phyloP scores from a whole-genome alignment of 1,139 yeast species.

The Waltiozyma sp. region DNA sequence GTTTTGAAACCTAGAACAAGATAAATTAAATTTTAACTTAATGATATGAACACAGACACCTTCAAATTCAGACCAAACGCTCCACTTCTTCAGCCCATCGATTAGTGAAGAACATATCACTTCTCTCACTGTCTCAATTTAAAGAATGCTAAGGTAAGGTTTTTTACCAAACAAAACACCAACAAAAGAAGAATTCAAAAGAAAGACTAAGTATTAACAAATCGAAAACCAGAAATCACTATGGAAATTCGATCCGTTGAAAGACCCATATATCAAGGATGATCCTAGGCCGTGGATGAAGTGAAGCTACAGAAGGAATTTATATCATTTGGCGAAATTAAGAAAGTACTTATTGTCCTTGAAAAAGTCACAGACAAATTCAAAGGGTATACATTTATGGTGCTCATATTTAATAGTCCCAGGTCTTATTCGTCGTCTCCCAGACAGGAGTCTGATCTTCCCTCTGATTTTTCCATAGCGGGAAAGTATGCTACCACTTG shows the following conservation, averaged over 20 bases:
- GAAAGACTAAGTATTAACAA: constrained; percentile 18
- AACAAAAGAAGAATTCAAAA: constrained; percentile 4
- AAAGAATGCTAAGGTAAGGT: constrained; percentile 25
- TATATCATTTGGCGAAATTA: constrained; percentile 59
- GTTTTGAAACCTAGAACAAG: no score
- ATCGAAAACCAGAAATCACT: constrained; percentile 14
- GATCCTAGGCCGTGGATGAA: constrained; percentile 70
- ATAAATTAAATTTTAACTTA: no score
- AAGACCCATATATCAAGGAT: constrained; percentile 51
- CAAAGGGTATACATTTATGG: constrained; percentile 78
- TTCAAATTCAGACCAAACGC: constrained; percentile 62
- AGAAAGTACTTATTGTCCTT: constrained; percentile 53
- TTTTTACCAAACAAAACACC: constrained; percentile 1
- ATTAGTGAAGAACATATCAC: constrained; percentile 42
- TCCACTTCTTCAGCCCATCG: constrained; percentile 49
- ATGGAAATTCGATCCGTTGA: constrained; percentile 41
- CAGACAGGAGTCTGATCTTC: constrained; percentile 30
- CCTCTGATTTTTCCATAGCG: constrained; percentile 48
- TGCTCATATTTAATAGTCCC: constrained; percentile 34
- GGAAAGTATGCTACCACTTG: constrained; percentile 34
- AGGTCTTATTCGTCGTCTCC: constrained; percentile 19
- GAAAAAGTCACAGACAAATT: constrained; percentile 43
- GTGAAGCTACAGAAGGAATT: constrained; percentile 57
- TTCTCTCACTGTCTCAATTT: constrained; percentile 33
- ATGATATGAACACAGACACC: constrained; percentile 22